Base-by-base conservation (phyloP, 169 alveolate genomes). In the Plasmodium reichenowi region DNA sequence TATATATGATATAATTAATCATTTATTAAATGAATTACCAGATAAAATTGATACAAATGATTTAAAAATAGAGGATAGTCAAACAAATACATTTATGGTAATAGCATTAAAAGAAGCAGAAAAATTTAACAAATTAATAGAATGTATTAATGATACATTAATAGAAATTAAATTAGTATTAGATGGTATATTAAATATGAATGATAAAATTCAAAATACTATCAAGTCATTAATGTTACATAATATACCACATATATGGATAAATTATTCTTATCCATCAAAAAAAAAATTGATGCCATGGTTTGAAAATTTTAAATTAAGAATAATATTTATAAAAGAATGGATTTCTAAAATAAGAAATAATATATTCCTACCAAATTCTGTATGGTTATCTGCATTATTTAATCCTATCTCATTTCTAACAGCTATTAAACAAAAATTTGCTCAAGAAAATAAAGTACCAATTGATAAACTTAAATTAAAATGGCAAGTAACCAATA, bases 401-500 rank as follows among this genome's bases (percentile, higher is more conserved):
- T 98, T 97, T 94, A 98, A 98, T 88, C 99, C 99, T 47, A 98
- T 97, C 98, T 96, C 98, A 15, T 98, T 97, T 89, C 91, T 98
- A 60, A 98, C 99, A 6, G 98, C 99, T 43, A 97, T 98, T 74
- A 97, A 95, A 97, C 98, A 98, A 93, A 70, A 68, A 17, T 70
- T 64, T 62, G 60, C 75, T 9, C 89, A 78, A 64, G 76, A 78
- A 56, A 78, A 78, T 64, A 78, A 22, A 29, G 89, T 78, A 1
- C 89, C 89, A 50, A 78, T 78, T 32, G 89, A 78, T 78, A 63
- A 78, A 58, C 58, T 78, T 29, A 78, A 45, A 59, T 59, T 78
- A 56, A 78, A 78, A 70, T 78, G 89, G 89, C 76, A 78, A 3
- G 89, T 78, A 29, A 78, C 89, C 47, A 78, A 78, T 48, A 78